Base-by-base conservation (phyloP, 495 filamentous ascomycete genomes). In the Margaritispora aquatica region DNA sequence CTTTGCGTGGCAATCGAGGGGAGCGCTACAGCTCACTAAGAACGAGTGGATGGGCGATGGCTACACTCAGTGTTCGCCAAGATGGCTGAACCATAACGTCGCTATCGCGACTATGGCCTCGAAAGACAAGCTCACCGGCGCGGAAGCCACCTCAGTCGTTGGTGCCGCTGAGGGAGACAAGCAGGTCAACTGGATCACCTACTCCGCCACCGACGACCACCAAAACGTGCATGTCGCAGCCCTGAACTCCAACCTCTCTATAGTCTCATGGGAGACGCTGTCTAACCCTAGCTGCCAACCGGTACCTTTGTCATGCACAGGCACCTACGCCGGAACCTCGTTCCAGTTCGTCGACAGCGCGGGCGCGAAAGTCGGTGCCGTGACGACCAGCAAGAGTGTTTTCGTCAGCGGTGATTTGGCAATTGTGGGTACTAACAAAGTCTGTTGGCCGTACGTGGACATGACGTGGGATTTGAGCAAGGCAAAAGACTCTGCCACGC, bases 381-480 rank as follows among this genome's bases (percentile, higher is more conserved):
- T 26, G 2, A 24, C 47, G n/a, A 26, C 24, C 9, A 24, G 75
- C 1, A 68, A 34, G 17, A 72, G 80, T 67, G 70, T 74, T 22
- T 79, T 74, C 59, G 74, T 82, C 54, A 74, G 78, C 1, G 80
- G 80, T 19, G 80, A 82, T 61, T 80, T 83, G 69, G 73, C 74
- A 2, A 79, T 70, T 21, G 73, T 81, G 66, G 60, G 61, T 11
- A 44, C 38, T 17, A 71, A 73, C 10, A 72, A 69, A 38, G 70
- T 82, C 55, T 82, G 80, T 67, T 82, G 80, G 80, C 80, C 80
- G 26, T 81, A 82, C 60, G 78, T 80, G 2, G 71, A 68, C 55
- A 79, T 76, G 74, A 63, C 58, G 1, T 81, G 79, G 47, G 47
- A 50, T 50, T 26, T 80, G 47, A 72, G 71, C 31, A 64, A 57